phyloP scores from a whole-genome alignment of 352 stramenopile species.

The Phytophthora cactorum region DNA sequence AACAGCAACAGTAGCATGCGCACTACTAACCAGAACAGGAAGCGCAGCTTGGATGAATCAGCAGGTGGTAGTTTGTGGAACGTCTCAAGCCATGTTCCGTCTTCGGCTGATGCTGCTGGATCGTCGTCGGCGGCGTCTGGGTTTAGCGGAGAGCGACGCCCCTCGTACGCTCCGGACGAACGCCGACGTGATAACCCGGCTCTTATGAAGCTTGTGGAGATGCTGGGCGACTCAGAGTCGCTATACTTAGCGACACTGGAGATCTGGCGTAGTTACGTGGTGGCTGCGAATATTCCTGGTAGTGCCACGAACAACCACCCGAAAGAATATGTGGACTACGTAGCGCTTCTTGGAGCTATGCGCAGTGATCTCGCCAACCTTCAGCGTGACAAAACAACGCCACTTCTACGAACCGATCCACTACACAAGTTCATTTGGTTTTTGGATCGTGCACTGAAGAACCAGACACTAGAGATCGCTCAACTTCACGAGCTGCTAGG shows the following conservation, averaged over 20 bases:
- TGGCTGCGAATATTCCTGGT: slow-evolving; percentile 74
- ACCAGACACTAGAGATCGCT: slow-evolving; percentile 65
- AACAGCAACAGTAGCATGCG: slow-evolving; percentile 35
- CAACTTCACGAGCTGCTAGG: slow-evolving; percentile 78
- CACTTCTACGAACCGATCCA: slow-evolving; percentile 71
- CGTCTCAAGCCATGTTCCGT: slow-evolving; percentile 73
- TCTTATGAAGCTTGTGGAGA: slow-evolving; percentile 71
- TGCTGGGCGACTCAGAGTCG: slow-evolving; percentile 85
- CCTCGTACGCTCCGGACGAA: slow-evolving; percentile 60
- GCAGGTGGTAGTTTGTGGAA: slow-evolving; percentile 62
- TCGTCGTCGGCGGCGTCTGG: slow-evolving; percentile 34
- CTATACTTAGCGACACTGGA: slow-evolving; percentile 82
- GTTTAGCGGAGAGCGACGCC: slow-evolving; percentile 38
- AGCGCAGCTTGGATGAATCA: slow-evolving; percentile 42
- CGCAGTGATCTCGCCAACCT: slow-evolving; percentile 82
- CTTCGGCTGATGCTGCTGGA: slow-evolving; percentile 30
- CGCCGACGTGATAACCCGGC: slow-evolving; percentile 70
- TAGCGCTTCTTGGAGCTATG: slow-evolving; percentile 81
- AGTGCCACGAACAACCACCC: slow-evolving; percentile 51
- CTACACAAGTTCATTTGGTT: slow-evolving; percentile 92
- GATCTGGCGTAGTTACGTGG: slow-evolving; percentile 80
- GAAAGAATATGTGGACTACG: slow-evolving; percentile 88
- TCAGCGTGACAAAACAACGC: slow-evolving; percentile 80
- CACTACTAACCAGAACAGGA: slow-evolving; percentile 25
- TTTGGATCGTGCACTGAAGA: slow-evolving; percentile 81